Evolutionary conservation across 1,139 yeast genomes (phyloP), one percentile per base, ranked within the genome.

Genomic region (Candida sp.): DNA sequence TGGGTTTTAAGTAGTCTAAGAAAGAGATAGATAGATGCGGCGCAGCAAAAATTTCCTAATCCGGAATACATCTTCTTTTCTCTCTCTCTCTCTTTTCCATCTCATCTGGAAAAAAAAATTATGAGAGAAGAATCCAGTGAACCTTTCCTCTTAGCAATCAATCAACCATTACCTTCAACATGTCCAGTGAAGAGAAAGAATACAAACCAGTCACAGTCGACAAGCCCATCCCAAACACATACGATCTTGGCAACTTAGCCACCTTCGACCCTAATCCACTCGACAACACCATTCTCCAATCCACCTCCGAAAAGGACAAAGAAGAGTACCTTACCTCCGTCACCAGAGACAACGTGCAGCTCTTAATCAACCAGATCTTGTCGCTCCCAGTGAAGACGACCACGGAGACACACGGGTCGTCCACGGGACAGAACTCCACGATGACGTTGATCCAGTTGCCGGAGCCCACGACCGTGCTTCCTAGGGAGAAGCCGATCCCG

Each of bases 401-500:
- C 33, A 88, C 96, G 1, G 96, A 89, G 46, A 82, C 91, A 38
- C 81, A 81, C 30, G 81, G 83, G 23, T 70, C 80, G 47, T 77
- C 86, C 23, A 81, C 86, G 17, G 84, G 83, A 1, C 89, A 88
- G 64, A 85, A 83, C 63, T 81, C 94, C 11, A 81, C 90, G 51
- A 85, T 93, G 83, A 88, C 97, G 5, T 80, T 94, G 58, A 84
- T 94, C 51, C 86, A 83, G 62, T 78, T 94, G 53, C 99, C 99
- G 25, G 94, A 85, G 49, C 96, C 98, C 25, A 72, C 81, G 30
- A 88, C 96, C 27, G 80, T 75, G 52, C 79, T 94, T 58, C 99
- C 99, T 50, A 84, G 99, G 77, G 99, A 94, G 71, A 94, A 94
- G 75, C 86, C 97, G 37, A 73, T 96, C 61, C 99, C 99, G 51